Base-by-base conservation (phyloP, 2,329 filamentous ascomycete genomes). In the Fusarium denticulatum region DNA sequence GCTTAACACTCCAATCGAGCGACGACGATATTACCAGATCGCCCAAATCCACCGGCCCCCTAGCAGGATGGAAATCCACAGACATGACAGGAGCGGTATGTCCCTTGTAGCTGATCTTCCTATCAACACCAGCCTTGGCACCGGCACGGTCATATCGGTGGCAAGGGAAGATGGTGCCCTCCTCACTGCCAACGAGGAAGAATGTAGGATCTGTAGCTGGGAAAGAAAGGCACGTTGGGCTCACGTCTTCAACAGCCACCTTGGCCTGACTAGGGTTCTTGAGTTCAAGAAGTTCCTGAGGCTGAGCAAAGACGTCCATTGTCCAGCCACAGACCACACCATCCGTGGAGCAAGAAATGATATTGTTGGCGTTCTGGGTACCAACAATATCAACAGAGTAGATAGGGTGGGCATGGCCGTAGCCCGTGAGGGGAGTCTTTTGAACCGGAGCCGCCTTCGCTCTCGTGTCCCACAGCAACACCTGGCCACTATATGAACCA, bases 361-460 rank as follows among this genome's bases (percentile, higher is more conserved):
- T 97, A 82, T 98, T 99, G 85, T 98, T 97, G 67, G 96, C 96
- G 81, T 99, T 99, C 80, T 98, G 96, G 2, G 97, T 99, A 73
- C 96, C 96, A 56, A 99, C 94, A 62, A 99, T 97, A 71, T 96
- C 94, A 64, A 99, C 91, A 43, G 93, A 95, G 85, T 99, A 99
- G 72, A 99, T 93, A 1, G 96, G 96, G 80, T 99, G 96, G 13
- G 96, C 97, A 82, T 99, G 96, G 20, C 96, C 95, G 20, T 94
- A 95, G 56, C 96, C 96, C 11, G 96, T 98, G 43, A 99, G 87
- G 2, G 96, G 96, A 4, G 96, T 99, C 84, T 97, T 98, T 79
- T 98, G 95, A 11, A 98, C 95, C 0, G 97, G 96, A 24, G 92
- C 91, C 24, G 95, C 93, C 78, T 94, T 94, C 59, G 94, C 93